Conservation (phyloP, 345 rosid genomes). For the Eucalyptus pumila region DNA sequence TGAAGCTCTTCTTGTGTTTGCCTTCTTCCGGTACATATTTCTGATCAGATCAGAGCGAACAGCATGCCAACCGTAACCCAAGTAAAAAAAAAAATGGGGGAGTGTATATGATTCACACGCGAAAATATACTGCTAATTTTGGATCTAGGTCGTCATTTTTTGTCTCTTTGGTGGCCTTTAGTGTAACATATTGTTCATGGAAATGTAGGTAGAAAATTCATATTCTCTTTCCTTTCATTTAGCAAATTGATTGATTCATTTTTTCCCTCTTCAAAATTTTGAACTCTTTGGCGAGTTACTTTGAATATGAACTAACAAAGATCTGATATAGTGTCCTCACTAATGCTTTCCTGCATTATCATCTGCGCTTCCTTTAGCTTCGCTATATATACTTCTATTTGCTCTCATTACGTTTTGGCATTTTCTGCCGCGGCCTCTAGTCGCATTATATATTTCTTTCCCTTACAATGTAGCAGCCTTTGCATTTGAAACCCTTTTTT, state of each 20-base stretch:
- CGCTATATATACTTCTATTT: not conserved
- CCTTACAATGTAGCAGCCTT: not conserved
- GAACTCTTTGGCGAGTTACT: not conserved
- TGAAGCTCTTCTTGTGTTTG: conserved; percentile 10
- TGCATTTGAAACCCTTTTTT: not conserved
- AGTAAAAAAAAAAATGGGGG: not conserved
- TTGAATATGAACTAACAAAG: not conserved
- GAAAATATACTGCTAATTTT: not conserved
- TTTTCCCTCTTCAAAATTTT: not conserved
- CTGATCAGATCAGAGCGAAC: not conserved
- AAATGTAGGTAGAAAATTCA: not conserved
- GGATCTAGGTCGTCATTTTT: not conserved
- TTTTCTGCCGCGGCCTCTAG: not conserved
- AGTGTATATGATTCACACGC: conserved; percentile 5
- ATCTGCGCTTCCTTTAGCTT: not conserved
- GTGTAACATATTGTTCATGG: not conserved
- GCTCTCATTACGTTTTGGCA: not conserved
- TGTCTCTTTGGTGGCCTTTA: not conserved
- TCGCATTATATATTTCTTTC: not conserved
- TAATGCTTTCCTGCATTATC: not conserved
- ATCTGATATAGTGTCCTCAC: not conserved
- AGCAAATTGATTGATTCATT: conserved; percentile 1
- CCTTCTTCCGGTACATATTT: not conserved
- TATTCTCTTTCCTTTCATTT: not conserved
- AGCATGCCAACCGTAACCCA: not conserved